These are phyloP conservation scores for Pyrenophora tritici-repentis DNA, from an alignment of 2,329 filamentous ascomycete genomes.

Conservation along the genomic window DNA sequence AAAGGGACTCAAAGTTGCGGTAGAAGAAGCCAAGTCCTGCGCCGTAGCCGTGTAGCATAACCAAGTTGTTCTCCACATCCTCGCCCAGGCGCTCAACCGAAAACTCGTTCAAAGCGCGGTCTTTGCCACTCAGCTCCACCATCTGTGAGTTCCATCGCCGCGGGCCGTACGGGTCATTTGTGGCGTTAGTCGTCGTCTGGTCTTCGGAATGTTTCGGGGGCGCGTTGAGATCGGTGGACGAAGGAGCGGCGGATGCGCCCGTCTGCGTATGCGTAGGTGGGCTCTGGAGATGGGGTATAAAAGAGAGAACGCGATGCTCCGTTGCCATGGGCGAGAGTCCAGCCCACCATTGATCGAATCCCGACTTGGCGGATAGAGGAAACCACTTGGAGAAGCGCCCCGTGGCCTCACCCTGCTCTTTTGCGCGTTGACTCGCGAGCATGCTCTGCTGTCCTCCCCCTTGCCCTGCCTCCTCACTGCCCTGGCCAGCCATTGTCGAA, in stretches of 20 bases:
- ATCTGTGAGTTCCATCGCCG: slow-evolving; percentile 85
- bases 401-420: slow-evolving; percentile 44
- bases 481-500: slow-evolving; percentile 38
- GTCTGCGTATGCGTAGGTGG: slow-evolving; percentile 72
- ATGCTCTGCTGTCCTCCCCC: slow-evolving; percentile 52
- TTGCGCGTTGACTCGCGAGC: slow-evolving; percentile 55
- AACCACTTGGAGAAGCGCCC: slow-evolving; percentile 62
- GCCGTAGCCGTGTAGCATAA: slow-evolving; percentile 96
- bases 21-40: slow-evolving; percentile 97
- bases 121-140: slow-evolving; percentile 81
- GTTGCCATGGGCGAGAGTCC: slow-evolving; percentile 80
- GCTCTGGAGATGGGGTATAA: slow-evolving; percentile 78
- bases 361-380: slow-evolving; percentile 88
- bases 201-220: slow-evolving; percentile 46
- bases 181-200: slow-evolving; percentile 53
- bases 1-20: slow-evolving; percentile 92
- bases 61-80: slow-evolving; percentile 78
- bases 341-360: slow-evolving; percentile 75
- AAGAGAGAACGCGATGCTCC: slow-evolving; percentile 85
- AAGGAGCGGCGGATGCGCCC: slow-evolving; percentile 54
- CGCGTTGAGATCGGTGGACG: slow-evolving; percentile 47
- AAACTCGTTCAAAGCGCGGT: slow-evolving; percentile 90
- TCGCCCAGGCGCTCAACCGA: slow-evolving; percentile 84
- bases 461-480: slow-evolving; percentile 24
- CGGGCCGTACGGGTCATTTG: slow-evolving; percentile 78